Base-by-base conservation (phyloP, 1,284 basidiomycete species). In the Tausonia pullulans region DNA sequence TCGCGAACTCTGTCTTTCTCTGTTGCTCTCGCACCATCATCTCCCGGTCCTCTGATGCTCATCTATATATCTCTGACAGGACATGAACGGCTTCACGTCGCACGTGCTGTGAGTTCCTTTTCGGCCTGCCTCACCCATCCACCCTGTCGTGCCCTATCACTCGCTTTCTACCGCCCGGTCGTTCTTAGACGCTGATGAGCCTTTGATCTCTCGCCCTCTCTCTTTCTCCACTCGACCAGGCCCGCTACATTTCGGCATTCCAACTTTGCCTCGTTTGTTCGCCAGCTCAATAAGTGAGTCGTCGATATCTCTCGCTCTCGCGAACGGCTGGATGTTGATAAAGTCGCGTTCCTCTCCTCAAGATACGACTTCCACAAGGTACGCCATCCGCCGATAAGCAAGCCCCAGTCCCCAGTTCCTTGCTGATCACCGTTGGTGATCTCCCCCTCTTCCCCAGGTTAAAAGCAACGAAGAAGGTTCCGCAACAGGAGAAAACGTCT, bases 51-150 rank as follows among this genome's bases (percentile, higher is more conserved):
- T 11, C 51, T 52, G 11, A 11, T 52, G 13, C 51, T 52, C n/a
- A 16, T 7, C 11, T 13, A 9, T 27, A 8, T 48, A 4, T 7
- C 11, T 48, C 3, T 14, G 9, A 53, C 67, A 86, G 86, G 91
- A 97, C 79, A 95, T 96, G 89, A 95, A 93, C 78, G 89, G 92
- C 71, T 97, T 98, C 77, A 95, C 92, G 55, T 95, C 92, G 74
- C 85, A 87, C 59, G 90, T 97, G 71, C 82, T 97, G 59, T 75
- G 61, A 73, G 73, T 72, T 16, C 11, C 3, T 50, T 13, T 44
- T 50, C 44, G 40, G 13, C 56, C 10, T 51, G 27, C n/a, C 16
- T 64, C 16, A 46, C 50, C 11, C 53, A 39, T 49, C 16, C 16
- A 39, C 7, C 44, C 39, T 13, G n/a, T 44, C 40, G 27, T 27